Conservation (phyloP, 2,329 filamentous ascomycete species). For the Chrysosporium keratinophilum region DNA sequence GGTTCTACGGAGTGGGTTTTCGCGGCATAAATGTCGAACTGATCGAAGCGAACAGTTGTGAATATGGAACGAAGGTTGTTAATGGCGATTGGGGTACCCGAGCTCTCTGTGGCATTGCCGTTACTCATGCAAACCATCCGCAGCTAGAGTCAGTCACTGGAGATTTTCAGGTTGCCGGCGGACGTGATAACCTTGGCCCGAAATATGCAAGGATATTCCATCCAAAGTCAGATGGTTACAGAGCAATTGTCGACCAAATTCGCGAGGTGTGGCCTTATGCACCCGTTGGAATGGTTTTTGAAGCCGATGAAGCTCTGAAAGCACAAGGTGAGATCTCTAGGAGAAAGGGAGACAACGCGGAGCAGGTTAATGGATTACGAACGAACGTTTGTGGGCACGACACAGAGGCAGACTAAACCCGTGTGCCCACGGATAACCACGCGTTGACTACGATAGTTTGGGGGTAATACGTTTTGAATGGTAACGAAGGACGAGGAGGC, state of each 20-base stretch:
- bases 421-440: not conserved
- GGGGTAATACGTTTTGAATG: too few relatives aligned
- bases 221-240: constrained; percentile 21
- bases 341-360: not conserved
- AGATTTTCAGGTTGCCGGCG: not conserved
- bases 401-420: not conserved
- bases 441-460: not conserved
- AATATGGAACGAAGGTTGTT: not conserved
- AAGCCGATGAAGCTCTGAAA: not conserved
- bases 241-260: constrained; percentile 20
- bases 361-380: not conserved
- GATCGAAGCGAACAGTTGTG: constrained; percentile 10
- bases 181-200: constrained; percentile 6
- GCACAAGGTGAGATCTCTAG: not conserved
- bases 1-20: constrained; percentile 23
- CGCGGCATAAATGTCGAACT: constrained; percentile 6
- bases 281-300: not conserved
- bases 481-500: too few relatives aligned
- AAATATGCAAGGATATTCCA: constrained; percentile 20
- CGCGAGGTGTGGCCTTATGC: constrained; percentile 10
- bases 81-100: constrained; percentile 12
- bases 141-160: not conserved
- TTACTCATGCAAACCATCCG: constrained; percentile 9
- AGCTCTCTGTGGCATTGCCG: constrained; percentile 13
- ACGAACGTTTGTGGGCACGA: not conserved